Evolutionary conservation across 306 rosid genomes (phyloP), one percentile per base, ranked within the genome.

Genomic region (Dryas drummondii): DNA sequence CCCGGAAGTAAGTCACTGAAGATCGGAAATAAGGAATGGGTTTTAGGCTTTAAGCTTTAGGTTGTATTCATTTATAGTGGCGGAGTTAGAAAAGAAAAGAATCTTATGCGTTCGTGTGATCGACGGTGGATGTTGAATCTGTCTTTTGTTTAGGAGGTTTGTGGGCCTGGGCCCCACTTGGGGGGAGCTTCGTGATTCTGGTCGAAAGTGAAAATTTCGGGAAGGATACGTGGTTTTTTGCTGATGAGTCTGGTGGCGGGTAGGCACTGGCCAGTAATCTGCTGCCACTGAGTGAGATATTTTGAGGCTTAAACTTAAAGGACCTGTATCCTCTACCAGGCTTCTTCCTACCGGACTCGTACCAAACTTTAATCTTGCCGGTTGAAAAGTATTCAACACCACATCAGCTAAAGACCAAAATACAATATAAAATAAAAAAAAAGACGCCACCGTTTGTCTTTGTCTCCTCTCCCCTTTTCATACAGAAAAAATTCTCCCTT

Each of bases 181-280:
- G 32, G 58, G 58, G 69, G 84, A 79, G 70, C 75, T 74, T 42
- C n/a, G 69, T 9, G 50, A 32, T 13, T 86, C 83, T 73, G 71
- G 91, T 9, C n/a, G 16, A 50, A 26, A 61, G 75, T 70, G 62
- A 87, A 80, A 69, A 56, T 74, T 80, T 80, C 83, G 7, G 27
- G 80, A 82, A 57, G 80, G 78, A 74, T 88, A 84, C 90, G 84
- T 32, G 37, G 37, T 32, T 32, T 32, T 32, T 16, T 81, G 89
- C 74, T 1, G 3, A 32, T 32, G 37, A 32, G 3, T 32, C 3
- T 32, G 37, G 37, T 32, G 37, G 37, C 37, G 37, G 37, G 37
- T 32, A 32, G 3, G 37, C 37, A 32, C 37, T 32, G 37, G 37
- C 37, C 37, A 32, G 37, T 32, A 32, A 2, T 32, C 37, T 32